A percentile compares a stretch with the other conserved stretches of the same genome.
Conservation (phyloP, 805 yeast genomes). For the Candida stauntonica region DNA sequence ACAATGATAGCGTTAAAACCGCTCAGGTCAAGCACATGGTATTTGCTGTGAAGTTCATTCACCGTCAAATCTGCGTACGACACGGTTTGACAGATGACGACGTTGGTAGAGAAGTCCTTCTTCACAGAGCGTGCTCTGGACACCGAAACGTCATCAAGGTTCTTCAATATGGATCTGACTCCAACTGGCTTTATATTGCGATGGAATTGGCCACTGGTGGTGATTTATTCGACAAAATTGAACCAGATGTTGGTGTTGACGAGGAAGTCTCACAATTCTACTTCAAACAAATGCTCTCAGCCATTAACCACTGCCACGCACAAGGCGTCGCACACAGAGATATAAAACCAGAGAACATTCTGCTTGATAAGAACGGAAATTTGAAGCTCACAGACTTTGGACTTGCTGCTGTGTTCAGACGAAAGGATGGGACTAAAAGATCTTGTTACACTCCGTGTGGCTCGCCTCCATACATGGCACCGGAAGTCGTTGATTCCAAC, state of each 20-base stretch:
- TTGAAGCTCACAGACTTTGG: conserved; percentile 78
- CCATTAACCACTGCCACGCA: conserved; percentile 54
- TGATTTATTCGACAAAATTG: conserved; percentile 73
- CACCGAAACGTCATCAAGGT: conserved; percentile 60
- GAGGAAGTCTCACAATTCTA: conserved; percentile 64
- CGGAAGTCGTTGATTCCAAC: conserved; percentile 47
- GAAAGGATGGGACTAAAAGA: conserved; percentile 42
- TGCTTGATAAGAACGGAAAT: conserved; percentile 60
- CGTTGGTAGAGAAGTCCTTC: conserved; percentile 48
- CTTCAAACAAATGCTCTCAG: conserved; percentile 59
- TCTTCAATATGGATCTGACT: conserved; percentile 48
- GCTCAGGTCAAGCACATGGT: conserved; percentile 37
- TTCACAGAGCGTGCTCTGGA: conserved; percentile 54
- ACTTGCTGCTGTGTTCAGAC: conserved; percentile 56
- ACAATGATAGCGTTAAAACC: conserved; percentile 46
- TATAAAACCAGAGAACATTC: conserved; percentile 65
- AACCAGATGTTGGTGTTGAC: conserved; percentile 69
- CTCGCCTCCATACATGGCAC: conserved; percentile 77
- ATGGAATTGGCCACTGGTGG: conserved; percentile 73
- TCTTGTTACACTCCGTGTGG: conserved; percentile 56
- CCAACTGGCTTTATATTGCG: conserved; percentile 58
- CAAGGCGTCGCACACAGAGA: conserved; percentile 67
- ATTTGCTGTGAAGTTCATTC: conserved; percentile 58
- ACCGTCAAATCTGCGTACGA: conserved; percentile 34
- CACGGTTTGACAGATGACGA: conserved; percentile 35